Base-by-base conservation (phyloP, 1,284 basidiomycete genomes). In the Marasmius tenuissimus region DNA sequence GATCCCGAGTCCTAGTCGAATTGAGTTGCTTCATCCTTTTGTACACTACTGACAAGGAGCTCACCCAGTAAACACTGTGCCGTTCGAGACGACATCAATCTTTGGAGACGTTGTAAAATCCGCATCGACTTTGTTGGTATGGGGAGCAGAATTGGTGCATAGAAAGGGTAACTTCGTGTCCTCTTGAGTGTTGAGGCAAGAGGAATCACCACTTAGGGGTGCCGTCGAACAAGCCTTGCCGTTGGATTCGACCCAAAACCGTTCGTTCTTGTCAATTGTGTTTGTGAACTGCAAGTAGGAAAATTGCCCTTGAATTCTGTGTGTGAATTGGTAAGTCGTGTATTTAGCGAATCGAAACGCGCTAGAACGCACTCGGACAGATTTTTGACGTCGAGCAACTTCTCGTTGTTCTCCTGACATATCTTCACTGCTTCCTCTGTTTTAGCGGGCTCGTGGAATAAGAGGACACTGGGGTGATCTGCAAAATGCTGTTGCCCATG, bases 141-240 rank as follows among this genome's bases (percentile, higher is more conserved):
- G 66, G 1, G 64, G 67, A 14, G 66, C 67, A 8, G 65, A 67
- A 55, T 68, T 68, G 5, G 67, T 67, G 59, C 67, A 68, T 4
- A 68, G 42, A 35, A 68, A 67, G 10, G 63, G 66, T 12, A 62
- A 45, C 52, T 58, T 63, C 22, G 38, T 33, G n/a, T 9, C 22
- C 34, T 37, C 14, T 8, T 52, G 27, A 22, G 45, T 33, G 10
- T 51, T 38, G 35, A 61, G 60, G 9, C 47, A 40, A 12, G 45
- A 18, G 1, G 50, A 5, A n/a, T 18, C 40, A 7, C 27, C 27
- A 27, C 27, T 4, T 4, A 27, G 27, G 27, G 27, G 27, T 27
- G 27, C 27, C 4, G 49, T 49, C 9, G 34, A 38, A 5, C 52
- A 18, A 12, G 27, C 47, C 11, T 14, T n/a, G 7, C 49, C 20